These are phyloP conservation scores for Asterophora lycoperdoides DNA, from an alignment of 768 basidiomycete species.

Conservation along the genomic window DNA sequence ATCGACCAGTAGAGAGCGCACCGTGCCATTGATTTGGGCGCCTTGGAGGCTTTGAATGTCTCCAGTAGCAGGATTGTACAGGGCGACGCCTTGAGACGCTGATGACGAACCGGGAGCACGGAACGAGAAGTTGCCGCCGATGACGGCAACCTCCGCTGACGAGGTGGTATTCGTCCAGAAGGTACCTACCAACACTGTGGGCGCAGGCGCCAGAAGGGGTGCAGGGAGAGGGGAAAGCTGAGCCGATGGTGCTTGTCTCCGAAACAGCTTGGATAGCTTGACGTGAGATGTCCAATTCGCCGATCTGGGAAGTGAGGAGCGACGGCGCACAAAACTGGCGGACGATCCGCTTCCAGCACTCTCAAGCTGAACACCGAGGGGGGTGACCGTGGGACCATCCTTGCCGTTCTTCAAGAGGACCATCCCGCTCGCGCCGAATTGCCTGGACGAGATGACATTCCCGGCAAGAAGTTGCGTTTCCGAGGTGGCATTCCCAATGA, in stretches of 20 bases:
- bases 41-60: slow-evolving; percentile 55
- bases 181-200: slow-evolving; percentile 78
- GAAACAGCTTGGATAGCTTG: slow-evolving; percentile 40
- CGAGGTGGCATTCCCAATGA: slow-evolving; percentile 63
- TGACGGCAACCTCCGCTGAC: slow-evolving; percentile 59
- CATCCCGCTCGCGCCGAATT: slow-evolving; percentile 75
- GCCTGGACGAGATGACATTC: slow-evolving; percentile 48
- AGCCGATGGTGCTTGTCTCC: slow-evolving; percentile 47
- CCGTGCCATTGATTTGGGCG: slow-evolving; percentile 65
- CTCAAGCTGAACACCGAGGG: slow-evolving; percentile 57
- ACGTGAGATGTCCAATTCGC: slow-evolving; percentile 48
- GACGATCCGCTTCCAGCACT: slow-evolving; percentile 28
- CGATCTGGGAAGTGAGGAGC: slow-evolving; percentile 32
- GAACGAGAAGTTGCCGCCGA: slow-evolving; percentile 90
- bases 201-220: slow-evolving; percentile 54
- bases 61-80: slow-evolving; percentile 60
- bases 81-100: slow-evolving; percentile 52
- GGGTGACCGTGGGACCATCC: slow-evolving; percentile 53
- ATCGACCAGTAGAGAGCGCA: slow-evolving; percentile 71
- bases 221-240: slow-evolving; percentile 52
- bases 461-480: slow-evolving; percentile 68
- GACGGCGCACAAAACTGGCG: slow-evolving; percentile 32
- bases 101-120: slow-evolving; percentile 33
- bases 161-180: slow-evolving; percentile 86
- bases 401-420: slow-evolving; percentile 64